Base-by-base conservation (phyloP, 2,329 filamentous ascomycete species). In the Trichoderma asperellum region DNA sequence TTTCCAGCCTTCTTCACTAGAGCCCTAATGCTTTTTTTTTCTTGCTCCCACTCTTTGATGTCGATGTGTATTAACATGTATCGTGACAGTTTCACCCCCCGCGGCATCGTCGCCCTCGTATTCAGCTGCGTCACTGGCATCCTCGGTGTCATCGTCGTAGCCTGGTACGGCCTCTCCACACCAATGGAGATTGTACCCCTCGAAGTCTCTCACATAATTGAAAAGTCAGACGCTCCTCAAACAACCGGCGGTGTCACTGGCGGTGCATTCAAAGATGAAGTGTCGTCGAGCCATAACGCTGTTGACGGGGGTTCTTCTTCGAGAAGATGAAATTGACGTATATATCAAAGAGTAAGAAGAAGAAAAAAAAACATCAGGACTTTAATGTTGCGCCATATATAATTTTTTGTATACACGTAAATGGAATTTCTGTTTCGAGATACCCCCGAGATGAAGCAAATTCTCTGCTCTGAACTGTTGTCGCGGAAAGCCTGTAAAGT, bases 41-140 rank as follows among this genome's bases (percentile, higher is more conserved):
- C 34, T 43, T 32, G 18, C 6, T 18, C 2, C 6, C 6, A 10
- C 18, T 27, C 24, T 37, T 37, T 21, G 12, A 14, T 61, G 12
- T 8, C 16, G 3, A 16, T 3, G 2, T 18, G 2, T 21, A 57
- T 34, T 24, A 24, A 32, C 43, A 55, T 21, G 29, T 68, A 37
- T 61, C n/a, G 43, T 58, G 10, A 32, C 43, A 85, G 84, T 0
- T 94, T 94, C 77, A 92, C 90, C 0, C 78, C 88, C 0, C 84
- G 85, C 43, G 93, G 92, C 8, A 91, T 92, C 55, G 86, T 93
- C 1, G 92, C 92, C 12, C 80, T 96, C 73, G 89, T 90, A 2
- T 92, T 95, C 76, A 92, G 90, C 75, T 87, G 86, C 72, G 71
- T 94, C 3, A 85, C 86, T 18, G 93, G 91, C 2, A 82, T 94